These are phyloP conservation scores for Verbascum thapsus DNA, from an alignment of 257 asterid species.

Conservation along the genomic window DNA sequence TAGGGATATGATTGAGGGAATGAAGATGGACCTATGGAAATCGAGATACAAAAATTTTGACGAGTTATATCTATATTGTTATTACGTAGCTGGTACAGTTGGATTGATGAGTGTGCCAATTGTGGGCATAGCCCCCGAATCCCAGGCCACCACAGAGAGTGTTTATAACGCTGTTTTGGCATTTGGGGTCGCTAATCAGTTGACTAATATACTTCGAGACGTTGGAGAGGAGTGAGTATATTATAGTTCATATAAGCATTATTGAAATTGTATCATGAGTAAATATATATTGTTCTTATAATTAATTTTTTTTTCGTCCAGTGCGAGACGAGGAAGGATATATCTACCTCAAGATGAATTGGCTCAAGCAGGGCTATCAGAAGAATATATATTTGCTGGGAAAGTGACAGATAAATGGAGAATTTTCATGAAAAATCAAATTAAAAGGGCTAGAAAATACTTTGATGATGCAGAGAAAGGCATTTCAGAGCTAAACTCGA, in stretches of 20 bases:
- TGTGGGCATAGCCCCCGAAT: conserved; percentile 97
- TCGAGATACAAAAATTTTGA: conserved; percentile 88
- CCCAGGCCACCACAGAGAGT: conserved; percentile 81
- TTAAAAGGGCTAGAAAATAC: conserved; percentile 83
- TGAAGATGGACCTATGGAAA: conserved; percentile 90
- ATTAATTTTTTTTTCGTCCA: conserved; percentile 29
- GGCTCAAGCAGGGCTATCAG: conserved; percentile 86
- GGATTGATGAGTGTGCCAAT: conserved; percentile 98
- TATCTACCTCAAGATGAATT: conserved; percentile 96
- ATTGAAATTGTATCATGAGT: neutral
- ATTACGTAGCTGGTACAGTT: conserved; percentile 97
- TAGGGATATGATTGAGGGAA: conserved; percentile 97
- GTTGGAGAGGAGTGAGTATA: conserved; percentile 99
- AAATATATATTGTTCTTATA: neutral
- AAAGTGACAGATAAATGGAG: conserved; percentile 95
- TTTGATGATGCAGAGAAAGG: conserved; percentile 87
- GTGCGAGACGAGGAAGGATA: conserved; percentile 92
- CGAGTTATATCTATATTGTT: conserved; percentile 87
- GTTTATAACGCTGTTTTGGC: conserved; percentile 86
- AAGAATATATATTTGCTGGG: conserved; percentile 83
- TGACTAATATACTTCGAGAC: conserved; percentile 93
- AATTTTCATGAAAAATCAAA: conserved; percentile 88
- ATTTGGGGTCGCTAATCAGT: conserved; percentile 88
- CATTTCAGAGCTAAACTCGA: conserved; percentile 79
- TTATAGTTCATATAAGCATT: neutral